Percentiles rank a stretch among this genome's conserved stretches.
Conservation (phyloP, 2,329 filamentous ascomycete species). For the Metarhizium robertsii region DNA sequence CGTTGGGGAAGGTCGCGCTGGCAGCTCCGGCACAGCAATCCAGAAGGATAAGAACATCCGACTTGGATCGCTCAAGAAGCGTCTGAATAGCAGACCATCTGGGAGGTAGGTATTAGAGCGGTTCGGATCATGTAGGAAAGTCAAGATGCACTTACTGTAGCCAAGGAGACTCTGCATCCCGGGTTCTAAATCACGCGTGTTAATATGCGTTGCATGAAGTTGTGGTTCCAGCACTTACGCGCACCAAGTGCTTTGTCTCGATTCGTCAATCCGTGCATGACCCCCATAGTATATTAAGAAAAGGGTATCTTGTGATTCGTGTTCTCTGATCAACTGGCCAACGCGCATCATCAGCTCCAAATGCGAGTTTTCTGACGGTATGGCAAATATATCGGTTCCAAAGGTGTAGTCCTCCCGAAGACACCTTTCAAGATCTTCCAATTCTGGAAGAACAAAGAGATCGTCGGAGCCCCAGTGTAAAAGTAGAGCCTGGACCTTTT, state of each 20-base stretch:
- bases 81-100: slow-evolving; percentile 54
- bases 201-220: neutral
- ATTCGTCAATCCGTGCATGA: slow-evolving; percentile 50
- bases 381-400: slow-evolving; percentile 47
- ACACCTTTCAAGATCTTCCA: slow-evolving; percentile 47
- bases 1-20: slow-evolving; percentile 48
- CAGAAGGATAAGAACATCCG: slow-evolving; percentile 47
- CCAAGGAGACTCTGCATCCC: slow-evolving; percentile 43
- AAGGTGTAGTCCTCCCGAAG: slow-evolving; percentile 46
- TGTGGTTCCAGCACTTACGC: slow-evolving; percentile 31
- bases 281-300: slow-evolving; percentile 52
- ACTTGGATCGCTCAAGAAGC: slow-evolving; percentile 45
- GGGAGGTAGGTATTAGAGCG: neutral
- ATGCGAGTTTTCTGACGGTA: slow-evolving; percentile 49
- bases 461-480: slow-evolving; percentile 51
- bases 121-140: neutral
- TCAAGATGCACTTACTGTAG: slow-evolving; percentile 34
- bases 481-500: slow-evolving; percentile 43
- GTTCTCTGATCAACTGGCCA: slow-evolving; percentile 46
- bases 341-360: slow-evolving; percentile 49
- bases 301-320: slow-evolving; percentile 45
- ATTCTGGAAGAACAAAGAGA: slow-evolving; percentile 47
- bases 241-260: slow-evolving; percentile 51
- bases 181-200: slow-evolving; percentile 26
- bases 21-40: slow-evolving; percentile 53